Conservation (phyloP, 495 filamentous ascomycete species). For the Letharia lupina region DNA sequence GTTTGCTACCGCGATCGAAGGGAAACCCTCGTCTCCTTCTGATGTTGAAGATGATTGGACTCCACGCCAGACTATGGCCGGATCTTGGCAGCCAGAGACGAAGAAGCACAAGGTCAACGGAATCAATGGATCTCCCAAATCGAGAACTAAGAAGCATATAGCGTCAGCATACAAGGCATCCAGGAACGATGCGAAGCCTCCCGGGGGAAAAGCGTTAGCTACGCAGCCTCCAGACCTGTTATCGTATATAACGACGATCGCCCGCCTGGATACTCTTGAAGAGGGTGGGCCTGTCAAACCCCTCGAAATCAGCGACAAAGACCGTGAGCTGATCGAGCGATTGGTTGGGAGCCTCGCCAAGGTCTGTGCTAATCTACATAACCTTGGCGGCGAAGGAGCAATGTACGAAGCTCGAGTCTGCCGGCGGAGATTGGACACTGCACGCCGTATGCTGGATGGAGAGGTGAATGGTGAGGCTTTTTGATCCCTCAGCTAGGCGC, state of each 20-base stretch:
- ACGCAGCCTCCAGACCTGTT: constrained; percentile 38
- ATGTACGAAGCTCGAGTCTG: constrained; percentile 53
- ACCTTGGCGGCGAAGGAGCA: constrained; percentile 41
- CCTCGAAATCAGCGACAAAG: constrained; percentile 53
- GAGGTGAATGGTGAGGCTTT: constrained; percentile 34
- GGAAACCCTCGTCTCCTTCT: constrained; percentile 29
- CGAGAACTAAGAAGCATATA: constrained; percentile 13
- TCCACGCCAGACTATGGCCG: constrained; percentile 24
- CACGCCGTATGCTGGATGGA: constrained; percentile 62
- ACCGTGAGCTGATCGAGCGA: constrained; percentile 66
- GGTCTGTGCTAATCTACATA: constrained; percentile 59
- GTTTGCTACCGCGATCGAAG: constrained; percentile 78
- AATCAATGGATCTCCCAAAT: constrained; percentile 6
- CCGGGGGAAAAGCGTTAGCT: constrained; percentile 22
- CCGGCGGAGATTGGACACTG: constrained; percentile 63
- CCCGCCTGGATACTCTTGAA: constrained; percentile 14
- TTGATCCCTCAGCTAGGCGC: constrained; percentile 3
- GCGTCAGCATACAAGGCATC: constrained; percentile 14
- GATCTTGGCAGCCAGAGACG: constrained; percentile 30
- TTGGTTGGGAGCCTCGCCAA: constrained; percentile 66
- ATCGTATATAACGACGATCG: constrained; percentile 32
- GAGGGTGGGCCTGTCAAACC: constrained; percentile 26
- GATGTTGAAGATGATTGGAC: constrained; percentile 35
- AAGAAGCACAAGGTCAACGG: constrained; percentile 14
- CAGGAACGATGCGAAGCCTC: constrained; percentile 27